Evolutionary conservation across 345 rosid genomes (phyloP), one percentile per base, ranked within the genome.

Genomic region (Limnanthes douglasii): DNA sequence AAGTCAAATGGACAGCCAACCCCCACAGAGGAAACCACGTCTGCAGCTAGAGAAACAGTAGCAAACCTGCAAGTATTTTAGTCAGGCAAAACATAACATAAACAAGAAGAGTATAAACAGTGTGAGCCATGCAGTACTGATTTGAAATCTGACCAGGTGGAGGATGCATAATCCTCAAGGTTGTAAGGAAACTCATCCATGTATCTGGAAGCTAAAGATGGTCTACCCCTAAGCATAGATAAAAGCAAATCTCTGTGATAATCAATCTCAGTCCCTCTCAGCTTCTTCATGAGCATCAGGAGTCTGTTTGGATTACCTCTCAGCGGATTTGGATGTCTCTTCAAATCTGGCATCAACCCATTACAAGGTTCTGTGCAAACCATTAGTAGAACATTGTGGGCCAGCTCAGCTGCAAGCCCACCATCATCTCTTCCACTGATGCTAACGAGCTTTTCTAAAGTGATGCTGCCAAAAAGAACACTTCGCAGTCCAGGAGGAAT

Each of bases 351-450:
- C 94, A 84, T 80, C 63, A 90, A 70, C 11, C 98, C 95, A 31
- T 80, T 80, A 60, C 36, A 54, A 39, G 98, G 95, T 49, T 90
- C 78, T 4, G 82, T 90, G 43, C 92, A 80, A 34, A 70, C 95
- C 57, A 59, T 46, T 36, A 61, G 47, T 23, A 90, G 75, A 51
- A 90, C 72, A 39, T 42, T 37, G 19, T 84, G 70, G 2, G 95
- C 94, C 70, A 90, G 43, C 43, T 70, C 73, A 22, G 62, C 71
- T 32, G 64, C 65, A 26, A 28, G 34, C 22, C 61, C 79, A 51
- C 66, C 68, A 40, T 56, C 52, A 41, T 68, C 78, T 60, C 72
- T 70, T 21, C 67, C 78, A 16, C 86, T 74, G 53, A 90, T 74
- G 48, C 55, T 51, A 18, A 53, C 68, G 45, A 90, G 61, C 51